These are phyloP conservation scores for Fusarium armeniacum DNA, from an alignment of 2,329 filamentous ascomycete genomes.

Conservation along the genomic window DNA sequence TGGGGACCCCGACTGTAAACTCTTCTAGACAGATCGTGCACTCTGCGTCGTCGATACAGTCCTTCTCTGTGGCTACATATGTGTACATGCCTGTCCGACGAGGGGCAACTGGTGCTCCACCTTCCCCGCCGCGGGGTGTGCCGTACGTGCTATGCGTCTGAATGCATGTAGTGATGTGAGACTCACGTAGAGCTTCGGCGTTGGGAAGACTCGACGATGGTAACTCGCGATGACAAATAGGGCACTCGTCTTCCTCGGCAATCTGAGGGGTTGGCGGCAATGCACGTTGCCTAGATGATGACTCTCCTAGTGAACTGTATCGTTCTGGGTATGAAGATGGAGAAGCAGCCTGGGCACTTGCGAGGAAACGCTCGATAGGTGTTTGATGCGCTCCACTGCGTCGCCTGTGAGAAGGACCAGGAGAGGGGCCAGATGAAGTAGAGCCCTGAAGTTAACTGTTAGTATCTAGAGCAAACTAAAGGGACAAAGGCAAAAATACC, in stretches of 20 bases:
- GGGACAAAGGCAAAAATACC: slow-evolving; percentile 55
- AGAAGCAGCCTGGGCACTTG: slow-evolving; percentile 53
- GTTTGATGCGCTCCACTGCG: slow-evolving; percentile 54
- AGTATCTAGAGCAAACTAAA: slow-evolving; percentile 2
- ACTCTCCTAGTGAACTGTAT: slow-evolving; percentile 51
- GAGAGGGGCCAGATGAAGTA: slow-evolving; percentile 42
- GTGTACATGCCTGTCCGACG: slow-evolving; percentile 73
- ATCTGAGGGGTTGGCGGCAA: slow-evolving; percentile 64
- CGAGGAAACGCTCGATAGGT: slow-evolving; percentile 58
- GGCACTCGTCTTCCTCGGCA: slow-evolving; percentile 83
- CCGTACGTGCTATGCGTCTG: slow-evolving; percentile 66
- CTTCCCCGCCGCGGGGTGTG: slow-evolving; percentile 50
- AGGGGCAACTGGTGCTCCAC: slow-evolving; percentile 52
- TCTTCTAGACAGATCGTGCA: slow-evolving; percentile 78
- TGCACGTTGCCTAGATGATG: slow-evolving; percentile 57
- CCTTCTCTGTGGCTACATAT: slow-evolving; percentile 75
- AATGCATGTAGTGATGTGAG: slow-evolving; percentile 72
- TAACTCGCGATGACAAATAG: slow-evolving; percentile 80
- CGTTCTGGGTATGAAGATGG: slow-evolving; percentile 53
- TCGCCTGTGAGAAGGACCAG: slow-evolving; percentile 49
- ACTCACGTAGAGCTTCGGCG: slow-evolving; percentile 68
- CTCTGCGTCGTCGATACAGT: slow-evolving; percentile 76
- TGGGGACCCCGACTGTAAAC: slow-evolving; percentile 71
- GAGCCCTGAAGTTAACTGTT: slow-evolving; percentile 29
- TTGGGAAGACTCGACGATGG: slow-evolving; percentile 69